Conservation (phyloP, 2,329 filamentous ascomycete genomes). For the Colletotrichum viniferum region DNA sequence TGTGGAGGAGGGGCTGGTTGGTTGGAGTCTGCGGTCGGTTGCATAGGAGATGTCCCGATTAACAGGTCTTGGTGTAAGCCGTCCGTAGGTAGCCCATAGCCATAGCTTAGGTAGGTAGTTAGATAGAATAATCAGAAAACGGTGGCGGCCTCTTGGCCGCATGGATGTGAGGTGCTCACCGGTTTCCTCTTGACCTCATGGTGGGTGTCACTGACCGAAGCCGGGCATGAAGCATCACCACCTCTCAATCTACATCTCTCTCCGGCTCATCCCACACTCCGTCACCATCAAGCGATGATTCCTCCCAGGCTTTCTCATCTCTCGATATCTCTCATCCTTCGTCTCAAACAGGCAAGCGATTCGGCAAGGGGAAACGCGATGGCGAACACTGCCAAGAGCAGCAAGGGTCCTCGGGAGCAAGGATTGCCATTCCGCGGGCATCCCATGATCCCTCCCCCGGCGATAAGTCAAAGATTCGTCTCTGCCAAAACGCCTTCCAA, state of each 20-base stretch:
- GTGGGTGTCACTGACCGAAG: background rate
- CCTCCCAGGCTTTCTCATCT: background rate
- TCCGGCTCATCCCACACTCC: background rate
- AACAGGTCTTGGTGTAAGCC: background rate
- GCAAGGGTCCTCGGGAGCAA: background rate
- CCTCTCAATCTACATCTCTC: background rate
- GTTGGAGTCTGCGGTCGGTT: background rate
- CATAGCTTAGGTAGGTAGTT: background rate
- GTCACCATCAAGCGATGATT: background rate
- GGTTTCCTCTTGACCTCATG: background rate
- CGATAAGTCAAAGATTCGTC: background rate
- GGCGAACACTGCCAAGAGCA: background rate
- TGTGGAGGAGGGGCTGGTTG: background rate
- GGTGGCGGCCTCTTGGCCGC: background rate
- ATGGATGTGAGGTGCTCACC: background rate
- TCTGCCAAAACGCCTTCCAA: background rate
- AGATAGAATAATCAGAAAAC: background rate
- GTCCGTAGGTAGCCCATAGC: background rate
- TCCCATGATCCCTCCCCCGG: background rate
- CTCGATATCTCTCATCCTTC: background rate
- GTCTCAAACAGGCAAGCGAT: background rate
- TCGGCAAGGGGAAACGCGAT: background rate
- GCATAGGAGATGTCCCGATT: background rate
- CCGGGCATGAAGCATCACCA: background rate
- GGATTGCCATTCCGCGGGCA: background rate